Conservation (phyloP, 257 asterid genomes). For the Linaria vulgaris region DNA sequence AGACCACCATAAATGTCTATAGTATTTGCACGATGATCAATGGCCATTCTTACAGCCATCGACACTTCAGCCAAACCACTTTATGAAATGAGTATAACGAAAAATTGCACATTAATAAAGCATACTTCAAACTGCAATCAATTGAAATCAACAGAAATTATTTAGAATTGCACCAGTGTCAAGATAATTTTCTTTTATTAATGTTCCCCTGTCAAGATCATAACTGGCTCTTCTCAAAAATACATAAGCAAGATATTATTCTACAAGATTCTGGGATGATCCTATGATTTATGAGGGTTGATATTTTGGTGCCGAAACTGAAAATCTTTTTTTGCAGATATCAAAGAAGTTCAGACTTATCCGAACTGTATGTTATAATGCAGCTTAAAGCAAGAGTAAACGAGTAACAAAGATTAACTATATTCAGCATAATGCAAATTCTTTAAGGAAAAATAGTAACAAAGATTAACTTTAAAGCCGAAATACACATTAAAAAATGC, state of each 20-base stretch:
- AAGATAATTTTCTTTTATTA: background rate
- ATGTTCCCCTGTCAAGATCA: conserved; percentile 14
- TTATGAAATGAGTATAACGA: background rate
- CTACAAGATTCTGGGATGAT: background rate
- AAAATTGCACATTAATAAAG: background rate
- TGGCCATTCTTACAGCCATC: too few species aligned
- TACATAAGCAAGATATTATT: background rate
- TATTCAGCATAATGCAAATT: background rate
- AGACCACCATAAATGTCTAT: too few species aligned
- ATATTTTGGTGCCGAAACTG: background rate
- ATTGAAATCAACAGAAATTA: too few species aligned
- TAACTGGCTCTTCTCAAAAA: conserved; percentile 6
- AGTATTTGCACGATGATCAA: too few species aligned
- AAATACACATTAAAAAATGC: background rate
- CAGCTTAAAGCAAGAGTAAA: too few species aligned
- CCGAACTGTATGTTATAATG: background rate
- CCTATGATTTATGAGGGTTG: background rate
- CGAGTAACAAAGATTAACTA: too few species aligned
- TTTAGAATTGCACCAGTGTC: background rate
- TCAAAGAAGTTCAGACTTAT: background rate
- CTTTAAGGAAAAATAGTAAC: too few species aligned
- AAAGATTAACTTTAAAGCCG: too few species aligned
- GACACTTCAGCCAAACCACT: background rate
- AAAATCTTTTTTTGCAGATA: background rate
- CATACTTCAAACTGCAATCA: background rate